These are phyloP conservation scores for Entoloma clypeatum DNA, from an alignment of 1,284 basidiomycete species.

Conservation along the genomic window DNA sequence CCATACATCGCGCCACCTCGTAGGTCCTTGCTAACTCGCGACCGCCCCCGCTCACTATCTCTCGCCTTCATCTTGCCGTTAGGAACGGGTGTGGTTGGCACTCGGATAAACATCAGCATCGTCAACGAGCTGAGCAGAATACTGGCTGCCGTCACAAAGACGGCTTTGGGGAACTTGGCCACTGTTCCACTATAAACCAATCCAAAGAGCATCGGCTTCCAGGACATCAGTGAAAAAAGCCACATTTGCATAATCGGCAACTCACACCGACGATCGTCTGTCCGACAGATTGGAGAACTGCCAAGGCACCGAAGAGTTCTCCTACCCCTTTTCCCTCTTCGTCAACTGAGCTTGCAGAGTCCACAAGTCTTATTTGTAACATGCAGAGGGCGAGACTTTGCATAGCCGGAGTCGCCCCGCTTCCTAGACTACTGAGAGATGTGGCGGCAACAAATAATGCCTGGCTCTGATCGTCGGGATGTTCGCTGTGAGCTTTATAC, in stretches of 20 bases:
- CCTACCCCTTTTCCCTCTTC: constrained; percentile 33
- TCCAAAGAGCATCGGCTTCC: constrained; percentile 67
- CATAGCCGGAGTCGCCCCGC: constrained; percentile 59
- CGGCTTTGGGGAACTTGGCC: constrained; percentile 58
- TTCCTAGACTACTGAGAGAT: constrained; percentile 54
- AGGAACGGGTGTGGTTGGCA: constrained; percentile 27
- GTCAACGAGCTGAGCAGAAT: constrained; percentile 47
- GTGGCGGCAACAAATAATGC: constrained; percentile 55
- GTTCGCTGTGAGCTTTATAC: constrained; percentile 23
- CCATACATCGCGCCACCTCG: constrained; percentile 32
- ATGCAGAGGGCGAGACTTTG: constrained; percentile 72
- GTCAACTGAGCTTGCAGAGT: constrained; percentile 23
- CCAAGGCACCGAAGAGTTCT: constrained; percentile 63
- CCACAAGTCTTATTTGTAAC: constrained; percentile 49
- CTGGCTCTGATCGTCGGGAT: constrained; percentile 32
- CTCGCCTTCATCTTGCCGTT: constrained; percentile 25
- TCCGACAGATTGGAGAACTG: constrained; percentile 60
- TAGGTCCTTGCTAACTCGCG: constrained; percentile 53
- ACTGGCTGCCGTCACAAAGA: constrained; percentile 55
- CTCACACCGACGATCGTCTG: constrained; percentile 68
- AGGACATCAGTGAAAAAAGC: constrained; percentile 10
- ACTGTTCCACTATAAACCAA: constrained; percentile 65
- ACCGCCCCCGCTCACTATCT: constrained; percentile 47
- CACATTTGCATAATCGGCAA: constrained; percentile 3
- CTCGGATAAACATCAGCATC: constrained; percentile 50